phyloP scores from a whole-genome alignment of 2,329 filamentous ascomycete species.

The Xylariaceae sp. region DNA sequence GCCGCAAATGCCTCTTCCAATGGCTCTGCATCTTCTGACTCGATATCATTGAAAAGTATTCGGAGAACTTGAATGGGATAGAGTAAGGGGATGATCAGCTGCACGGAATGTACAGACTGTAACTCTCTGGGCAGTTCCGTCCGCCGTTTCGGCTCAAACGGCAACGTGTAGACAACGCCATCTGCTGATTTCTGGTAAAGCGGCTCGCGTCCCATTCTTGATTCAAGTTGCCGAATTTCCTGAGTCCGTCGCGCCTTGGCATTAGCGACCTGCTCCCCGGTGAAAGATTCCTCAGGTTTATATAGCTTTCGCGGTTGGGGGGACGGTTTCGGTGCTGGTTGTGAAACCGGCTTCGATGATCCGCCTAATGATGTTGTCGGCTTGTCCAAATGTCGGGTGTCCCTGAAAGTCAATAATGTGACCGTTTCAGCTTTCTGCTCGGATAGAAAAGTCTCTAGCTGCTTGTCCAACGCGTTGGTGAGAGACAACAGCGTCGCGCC shows the following conservation, averaged over 20 bases:
- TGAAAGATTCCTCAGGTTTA: constrained; percentile 48
- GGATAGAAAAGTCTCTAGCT: constrained; percentile 65
- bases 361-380: constrained; percentile 18
- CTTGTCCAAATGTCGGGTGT: constrained; percentile 46
- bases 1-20: constrained; percentile 63
- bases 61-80: constrained; percentile 68
- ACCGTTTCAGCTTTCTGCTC: constrained; percentile 68
- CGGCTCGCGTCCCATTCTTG: constrained; percentile 64
- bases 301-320: constrained; percentile 30
- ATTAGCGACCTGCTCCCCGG: constrained; percentile 54
- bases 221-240: constrained; percentile 69
- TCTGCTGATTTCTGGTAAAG: constrained; percentile 66
- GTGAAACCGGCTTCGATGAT: constrained; percentile 8
- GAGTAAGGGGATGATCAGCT: constrained; percentile 63
- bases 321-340: constrained; percentile 9
- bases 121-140: constrained; percentile 58
- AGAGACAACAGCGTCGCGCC: constrained; percentile 59
- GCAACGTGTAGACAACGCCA: constrained; percentile 65
- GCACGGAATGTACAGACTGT: constrained; percentile 58
- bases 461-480: constrained; percentile 67
- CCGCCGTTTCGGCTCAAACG: constrained; percentile 61
- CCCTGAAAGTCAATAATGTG: constrained; percentile 60
- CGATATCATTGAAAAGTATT: constrained; percentile 61
- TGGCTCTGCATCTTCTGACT: constrained; percentile 54
- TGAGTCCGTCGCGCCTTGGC: constrained; percentile 61